phyloP scores from a whole-genome alignment of 176 grass and related monocot genomes.

The Musa acuminata region DNA sequence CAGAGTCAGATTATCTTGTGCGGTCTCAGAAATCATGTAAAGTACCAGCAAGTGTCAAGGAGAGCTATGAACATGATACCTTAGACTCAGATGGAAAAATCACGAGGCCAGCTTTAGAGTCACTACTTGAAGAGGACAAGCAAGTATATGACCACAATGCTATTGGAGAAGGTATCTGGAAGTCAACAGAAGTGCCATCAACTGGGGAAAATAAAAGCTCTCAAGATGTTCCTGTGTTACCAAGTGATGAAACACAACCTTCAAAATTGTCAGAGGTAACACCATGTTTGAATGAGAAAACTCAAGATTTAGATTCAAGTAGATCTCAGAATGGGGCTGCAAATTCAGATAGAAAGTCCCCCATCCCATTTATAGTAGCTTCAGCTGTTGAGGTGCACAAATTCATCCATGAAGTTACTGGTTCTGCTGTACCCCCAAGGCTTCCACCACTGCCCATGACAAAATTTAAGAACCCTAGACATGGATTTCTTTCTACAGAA shows the following conservation, averaged over 20 bases:
- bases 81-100: neutral
- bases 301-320: neutral
- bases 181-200: neutral
- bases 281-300: neutral
- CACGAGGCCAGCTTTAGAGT: neutral
- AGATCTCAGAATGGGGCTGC: neutral
- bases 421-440: neutral
- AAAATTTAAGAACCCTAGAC: neutral
- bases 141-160: neutral
- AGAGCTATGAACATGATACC: neutral
- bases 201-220: neutral
- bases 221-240: neutral
- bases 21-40: neutral
- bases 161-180: no score
- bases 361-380: no score
- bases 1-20: neutral
- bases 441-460: conserved; percentile 6
- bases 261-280: neutral
- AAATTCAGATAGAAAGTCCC: neutral
- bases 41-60: neutral
- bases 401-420: neutral
- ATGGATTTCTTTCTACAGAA: conserved; percentile 1
- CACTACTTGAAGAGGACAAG: conserved; percentile 2
- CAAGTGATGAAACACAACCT: neutral
- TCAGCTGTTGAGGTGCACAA: neutral